Evolutionary conservation across 2,329 filamentous ascomycete species (phyloP).

Genomic region (Plenodomus tracheiphilus): DNA sequence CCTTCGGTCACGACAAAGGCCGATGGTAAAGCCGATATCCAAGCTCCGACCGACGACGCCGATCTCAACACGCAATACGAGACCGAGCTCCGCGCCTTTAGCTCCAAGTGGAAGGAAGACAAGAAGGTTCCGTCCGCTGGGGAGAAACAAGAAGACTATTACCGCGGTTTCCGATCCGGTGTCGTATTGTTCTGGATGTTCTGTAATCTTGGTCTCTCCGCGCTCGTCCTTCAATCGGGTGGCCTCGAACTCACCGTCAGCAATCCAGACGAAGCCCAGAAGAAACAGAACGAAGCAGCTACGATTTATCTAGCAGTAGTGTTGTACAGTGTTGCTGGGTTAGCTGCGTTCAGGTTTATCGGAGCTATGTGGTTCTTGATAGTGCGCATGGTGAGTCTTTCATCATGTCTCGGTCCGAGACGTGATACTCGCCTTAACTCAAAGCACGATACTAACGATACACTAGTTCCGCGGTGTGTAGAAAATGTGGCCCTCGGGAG

Average conservation of each 20-base stretch:
- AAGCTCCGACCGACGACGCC: constrained; percentile 83
- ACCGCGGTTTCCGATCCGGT: constrained; percentile 89
- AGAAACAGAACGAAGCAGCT: constrained; percentile 60
- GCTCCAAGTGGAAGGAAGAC: constrained; percentile 72
- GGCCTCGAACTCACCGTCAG: constrained; percentile 65
- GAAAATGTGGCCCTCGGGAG: background rate
- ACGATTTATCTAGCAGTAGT: constrained; percentile 86
- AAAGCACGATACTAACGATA: constrained; percentile 30
- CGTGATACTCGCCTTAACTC: no score
- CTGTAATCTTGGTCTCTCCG: constrained; percentile 85
- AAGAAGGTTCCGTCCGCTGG: constrained; percentile 62
- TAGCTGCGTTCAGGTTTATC: constrained; percentile 84
- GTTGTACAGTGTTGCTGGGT: constrained; percentile 82
- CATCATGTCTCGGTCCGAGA: no score
- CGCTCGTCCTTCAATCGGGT: constrained; percentile 82
- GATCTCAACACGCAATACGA: constrained; percentile 97
- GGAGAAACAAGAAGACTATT: constrained; percentile 96
- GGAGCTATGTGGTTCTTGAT: constrained; percentile 92
- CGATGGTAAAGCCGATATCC: constrained; percentile 91
- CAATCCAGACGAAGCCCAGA: constrained; percentile 45
- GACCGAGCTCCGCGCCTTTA: constrained; percentile 74
- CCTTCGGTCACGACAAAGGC: constrained; percentile 88
- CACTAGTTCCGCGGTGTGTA: constrained; percentile 57
- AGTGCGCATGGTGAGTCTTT: constrained; percentile 47
- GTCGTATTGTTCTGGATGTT: constrained; percentile 97